These are phyloP conservation scores for Tetracladium marchalianum DNA, from an alignment of 495 filamentous ascomycete genomes.

Conservation along the genomic window DNA sequence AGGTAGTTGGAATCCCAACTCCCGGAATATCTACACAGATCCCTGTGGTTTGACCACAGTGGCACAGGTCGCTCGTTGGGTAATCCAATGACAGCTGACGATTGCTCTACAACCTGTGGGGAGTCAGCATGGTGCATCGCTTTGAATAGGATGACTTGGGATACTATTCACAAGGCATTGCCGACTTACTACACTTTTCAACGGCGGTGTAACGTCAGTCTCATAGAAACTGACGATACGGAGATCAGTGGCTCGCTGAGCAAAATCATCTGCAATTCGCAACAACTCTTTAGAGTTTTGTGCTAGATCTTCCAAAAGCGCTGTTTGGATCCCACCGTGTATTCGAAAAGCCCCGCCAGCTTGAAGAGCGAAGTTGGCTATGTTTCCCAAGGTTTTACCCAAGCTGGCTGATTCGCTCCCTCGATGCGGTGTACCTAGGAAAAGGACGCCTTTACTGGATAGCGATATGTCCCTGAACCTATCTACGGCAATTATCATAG, in stretches of 20 bases:
- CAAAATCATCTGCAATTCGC: slow-evolving; percentile 5
- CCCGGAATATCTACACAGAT: slow-evolving; percentile 18
- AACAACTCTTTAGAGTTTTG: not conserved
- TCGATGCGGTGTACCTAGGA: slow-evolving; percentile 32
- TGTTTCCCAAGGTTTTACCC: slow-evolving; percentile 1
- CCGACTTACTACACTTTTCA: not conserved
- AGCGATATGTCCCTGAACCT: slow-evolving; percentile 18
- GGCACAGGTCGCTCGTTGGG: slow-evolving; percentile 13
- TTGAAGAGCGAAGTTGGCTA: too few species aligned
- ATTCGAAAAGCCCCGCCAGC: too few species aligned
- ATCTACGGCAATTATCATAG: slow-evolving; percentile 5
- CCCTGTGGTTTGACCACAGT: slow-evolving; percentile 12
- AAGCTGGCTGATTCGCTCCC: slow-evolving; percentile 24
- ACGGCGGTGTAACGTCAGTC: not conserved
- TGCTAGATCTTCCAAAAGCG: not conserved
- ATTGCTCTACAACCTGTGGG: slow-evolving; percentile 12
- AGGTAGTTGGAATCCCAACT: too few species aligned
- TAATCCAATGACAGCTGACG: slow-evolving; percentile 12
- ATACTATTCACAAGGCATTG: too few species aligned
- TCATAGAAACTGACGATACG: slow-evolving; percentile 6
- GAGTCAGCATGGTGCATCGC: not conserved
- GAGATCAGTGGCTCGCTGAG: not conserved
- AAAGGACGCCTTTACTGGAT: slow-evolving; percentile 26
- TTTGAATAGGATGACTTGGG: too few species aligned
- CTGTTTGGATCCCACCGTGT: not conserved